phyloP scores from a whole-genome alignment of 345 rosid species.

The Hypericum androsaemum region DNA sequence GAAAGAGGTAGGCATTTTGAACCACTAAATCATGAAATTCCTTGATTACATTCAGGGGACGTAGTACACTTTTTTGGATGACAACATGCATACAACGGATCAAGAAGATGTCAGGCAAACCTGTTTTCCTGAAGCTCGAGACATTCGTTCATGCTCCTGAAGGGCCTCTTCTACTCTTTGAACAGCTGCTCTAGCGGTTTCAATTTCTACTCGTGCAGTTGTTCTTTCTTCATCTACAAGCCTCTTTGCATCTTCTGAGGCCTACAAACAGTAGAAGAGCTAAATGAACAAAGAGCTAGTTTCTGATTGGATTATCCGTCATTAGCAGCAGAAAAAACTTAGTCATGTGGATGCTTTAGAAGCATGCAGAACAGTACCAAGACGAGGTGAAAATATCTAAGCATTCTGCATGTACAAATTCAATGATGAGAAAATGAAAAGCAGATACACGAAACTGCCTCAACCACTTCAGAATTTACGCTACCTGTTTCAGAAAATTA shows the following conservation, averaged over 20 bases:
- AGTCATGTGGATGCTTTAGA: background rate
- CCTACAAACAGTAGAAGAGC: conserved; percentile 34
- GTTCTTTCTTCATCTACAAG: conserved; percentile 93
- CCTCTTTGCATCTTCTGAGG: conserved; percentile 94
- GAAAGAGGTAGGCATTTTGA: no score
- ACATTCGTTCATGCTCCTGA: conserved; percentile 67
- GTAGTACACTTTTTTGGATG: no score
- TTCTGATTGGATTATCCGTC: background rate
- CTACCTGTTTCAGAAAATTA: conserved; percentile 82
- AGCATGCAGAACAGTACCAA: background rate
- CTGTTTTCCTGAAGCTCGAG: conserved; percentile 76
- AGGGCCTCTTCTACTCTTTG: conserved; percentile 96
- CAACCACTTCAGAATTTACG: background rate
- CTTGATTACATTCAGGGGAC: no score
- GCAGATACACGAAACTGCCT: background rate
- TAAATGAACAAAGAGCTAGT: background rate
- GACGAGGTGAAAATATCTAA: no score
- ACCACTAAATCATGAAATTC: no score
- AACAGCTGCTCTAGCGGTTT: conserved; percentile 93
- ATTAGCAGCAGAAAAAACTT: no score
- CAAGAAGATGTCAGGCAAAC: conserved; percentile 12
- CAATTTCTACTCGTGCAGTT: conserved; percentile 92
- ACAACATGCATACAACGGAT: no score
- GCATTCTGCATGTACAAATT: background rate
- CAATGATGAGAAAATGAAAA: conserved; percentile 12